Evolutionary conservation across 139 green algal genomes (phyloP).

Genomic region (Spirogloea muscicola): DNA sequence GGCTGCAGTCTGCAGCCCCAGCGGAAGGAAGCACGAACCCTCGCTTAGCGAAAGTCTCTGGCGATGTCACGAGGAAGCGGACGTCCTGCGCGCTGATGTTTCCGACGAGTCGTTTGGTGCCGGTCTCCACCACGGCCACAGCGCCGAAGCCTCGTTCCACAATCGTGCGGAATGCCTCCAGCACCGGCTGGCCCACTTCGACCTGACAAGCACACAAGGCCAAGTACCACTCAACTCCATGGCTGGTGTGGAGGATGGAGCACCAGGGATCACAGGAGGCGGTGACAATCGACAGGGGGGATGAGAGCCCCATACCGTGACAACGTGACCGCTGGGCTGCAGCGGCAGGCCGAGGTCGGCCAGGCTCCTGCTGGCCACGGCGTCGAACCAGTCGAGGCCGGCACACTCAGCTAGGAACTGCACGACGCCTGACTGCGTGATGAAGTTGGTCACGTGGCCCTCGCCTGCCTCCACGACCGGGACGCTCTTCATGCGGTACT

Average conservation of each 20-base stretch:
- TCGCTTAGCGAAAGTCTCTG: constrained; percentile 26
- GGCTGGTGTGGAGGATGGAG: too few relatives aligned
- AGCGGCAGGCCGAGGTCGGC: constrained; percentile 28
- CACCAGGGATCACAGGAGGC: too few relatives aligned
- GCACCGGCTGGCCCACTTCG: constrained; percentile 19
- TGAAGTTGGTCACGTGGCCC: constrained; percentile 21
- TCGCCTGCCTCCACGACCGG: constrained; percentile 26
- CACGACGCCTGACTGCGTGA: constrained; percentile 33
- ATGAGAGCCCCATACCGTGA: too few relatives aligned
- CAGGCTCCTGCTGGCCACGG: constrained; percentile 6
- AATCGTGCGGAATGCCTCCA: constrained; percentile 39
- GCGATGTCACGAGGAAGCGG: constrained; percentile 24
- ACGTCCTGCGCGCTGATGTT: constrained; percentile 40
- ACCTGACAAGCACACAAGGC: constrained; percentile 16
- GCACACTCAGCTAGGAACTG: constrained; percentile 34
- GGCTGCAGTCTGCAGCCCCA: neutral
- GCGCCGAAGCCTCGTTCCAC: constrained; percentile 10
- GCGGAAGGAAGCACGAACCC: neutral
- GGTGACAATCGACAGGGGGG: too few relatives aligned
- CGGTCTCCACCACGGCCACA: constrained; percentile 27
- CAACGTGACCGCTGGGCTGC: too few relatives aligned
- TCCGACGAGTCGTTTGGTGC: constrained; percentile 7
- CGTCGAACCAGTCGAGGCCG: constrained; percentile 40
- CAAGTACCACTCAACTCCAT: too few relatives aligned
- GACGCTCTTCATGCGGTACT: constrained; percentile 37